These are phyloP conservation scores for Jamesozyma rosinii DNA, from an alignment of 805 yeast species.

Conservation along the genomic window DNA sequence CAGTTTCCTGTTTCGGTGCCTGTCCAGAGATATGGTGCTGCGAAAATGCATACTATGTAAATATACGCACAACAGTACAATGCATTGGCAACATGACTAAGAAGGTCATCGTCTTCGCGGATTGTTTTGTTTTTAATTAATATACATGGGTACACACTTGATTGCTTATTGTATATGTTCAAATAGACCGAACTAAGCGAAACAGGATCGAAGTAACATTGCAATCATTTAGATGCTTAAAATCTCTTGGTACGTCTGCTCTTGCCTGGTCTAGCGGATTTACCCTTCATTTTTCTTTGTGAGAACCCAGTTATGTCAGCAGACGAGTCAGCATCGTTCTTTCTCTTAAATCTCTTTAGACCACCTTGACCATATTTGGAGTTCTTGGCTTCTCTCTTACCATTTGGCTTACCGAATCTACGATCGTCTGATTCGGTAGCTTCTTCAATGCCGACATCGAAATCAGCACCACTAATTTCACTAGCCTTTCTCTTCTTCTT, in stretches of 20 bases:
- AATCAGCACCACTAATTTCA: conserved; percentile 47
- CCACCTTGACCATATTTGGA: conserved; percentile 73
- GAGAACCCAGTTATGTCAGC: conserved; percentile 56
- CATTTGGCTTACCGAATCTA: conserved; percentile 34
- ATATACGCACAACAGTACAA: too few species aligned
- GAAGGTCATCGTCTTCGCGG: too few species aligned
- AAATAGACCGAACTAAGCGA: neutral
- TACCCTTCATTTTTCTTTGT: conserved; percentile 43
- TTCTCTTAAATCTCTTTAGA: conserved; percentile 60
- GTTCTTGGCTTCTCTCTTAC: conserved; percentile 62
- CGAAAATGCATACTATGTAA: too few species aligned
- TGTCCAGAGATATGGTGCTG: too few species aligned
- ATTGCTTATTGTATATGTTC: neutral
- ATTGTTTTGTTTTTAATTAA: neutral
- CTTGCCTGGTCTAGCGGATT: conserved; percentile 46
- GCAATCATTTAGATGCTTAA: conserved; percentile 6
- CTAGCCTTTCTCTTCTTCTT: conserved; percentile 78
- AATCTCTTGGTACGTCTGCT: conserved; percentile 37
- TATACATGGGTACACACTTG: neutral
- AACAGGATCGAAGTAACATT: too few species aligned
- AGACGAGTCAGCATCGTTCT: conserved; percentile 64
- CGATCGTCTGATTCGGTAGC: conserved; percentile 37
- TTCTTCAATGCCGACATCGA: conserved; percentile 86
- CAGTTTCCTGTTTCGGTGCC: neutral
- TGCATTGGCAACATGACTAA: too few species aligned